Conservation (phyloP, 148 eudicot species). For the Persicaria maculosa region DNA sequence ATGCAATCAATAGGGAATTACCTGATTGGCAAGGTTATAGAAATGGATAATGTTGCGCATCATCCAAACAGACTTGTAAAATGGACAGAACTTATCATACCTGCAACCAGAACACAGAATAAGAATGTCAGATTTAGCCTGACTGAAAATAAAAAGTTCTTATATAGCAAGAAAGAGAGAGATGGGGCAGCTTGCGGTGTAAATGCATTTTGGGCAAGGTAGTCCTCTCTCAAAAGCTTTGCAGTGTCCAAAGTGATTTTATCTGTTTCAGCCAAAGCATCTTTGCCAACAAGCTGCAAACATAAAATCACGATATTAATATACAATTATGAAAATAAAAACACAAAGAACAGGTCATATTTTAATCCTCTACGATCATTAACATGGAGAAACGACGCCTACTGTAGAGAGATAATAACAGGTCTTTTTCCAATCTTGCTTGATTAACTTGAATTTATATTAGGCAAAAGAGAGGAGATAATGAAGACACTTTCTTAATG, state of each 20-base stretch:
- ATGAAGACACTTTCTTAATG: not conserved
- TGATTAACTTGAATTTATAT: not conserved
- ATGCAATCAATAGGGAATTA: constrained; percentile 12
- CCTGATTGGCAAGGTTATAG: constrained; percentile 98
- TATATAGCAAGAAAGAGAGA: constrained; percentile 4
- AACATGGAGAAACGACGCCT: not conserved
- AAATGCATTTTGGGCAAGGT: constrained; percentile 99
- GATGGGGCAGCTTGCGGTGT: constrained; percentile 57
- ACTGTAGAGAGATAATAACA: not conserved
- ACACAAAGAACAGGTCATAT: not conserved
- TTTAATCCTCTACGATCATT: not conserved
- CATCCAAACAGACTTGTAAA: constrained; percentile 99
- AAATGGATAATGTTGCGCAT: constrained; percentile 99
- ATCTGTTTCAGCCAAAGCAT: constrained; percentile 96
- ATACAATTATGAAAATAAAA: not conserved
- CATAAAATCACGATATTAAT: not conserved
- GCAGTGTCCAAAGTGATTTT: constrained; percentile 94
- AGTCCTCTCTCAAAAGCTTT: constrained; percentile 95
- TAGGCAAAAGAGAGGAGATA: not conserved
- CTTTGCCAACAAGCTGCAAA: constrained; percentile 95
- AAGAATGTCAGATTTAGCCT: not conserved
- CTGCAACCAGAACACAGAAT: constrained; percentile 30
- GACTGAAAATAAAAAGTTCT: no score
- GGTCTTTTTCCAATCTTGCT: not conserved
- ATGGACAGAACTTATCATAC: constrained; percentile 96